These are phyloP conservation scores for Domatiomyces catenatus DNA, from an alignment of 2,329 filamentous ascomycete genomes.

Conservation along the genomic window DNA sequence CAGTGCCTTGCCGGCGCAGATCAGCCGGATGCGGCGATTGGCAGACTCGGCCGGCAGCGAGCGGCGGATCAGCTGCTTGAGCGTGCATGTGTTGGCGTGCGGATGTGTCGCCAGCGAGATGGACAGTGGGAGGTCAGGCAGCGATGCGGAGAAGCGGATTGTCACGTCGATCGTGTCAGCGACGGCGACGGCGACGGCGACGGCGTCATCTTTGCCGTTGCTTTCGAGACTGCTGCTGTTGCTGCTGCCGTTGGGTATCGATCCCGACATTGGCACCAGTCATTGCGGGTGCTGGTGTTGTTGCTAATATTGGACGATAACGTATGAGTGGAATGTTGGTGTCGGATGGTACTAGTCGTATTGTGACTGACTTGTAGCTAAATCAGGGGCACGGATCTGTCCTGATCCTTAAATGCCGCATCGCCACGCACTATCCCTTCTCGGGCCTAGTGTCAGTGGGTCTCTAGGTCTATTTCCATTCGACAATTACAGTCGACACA, in stretches of 20 bases:
- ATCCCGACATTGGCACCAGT: background rate
- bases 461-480: too few species aligned
- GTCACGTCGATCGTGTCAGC: conserved; percentile 49
- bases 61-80: conserved; percentile 68
- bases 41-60: conserved; percentile 49
- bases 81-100: conserved; percentile 49
- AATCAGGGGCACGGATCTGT: too few species aligned
- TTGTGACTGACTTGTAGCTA: too few species aligned
- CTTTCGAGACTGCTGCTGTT: background rate
- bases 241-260: background rate
- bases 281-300: background rate
- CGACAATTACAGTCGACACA: too few species aligned
- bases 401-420: too few species aligned
- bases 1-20: conserved; percentile 76
- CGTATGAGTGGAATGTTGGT: too few species aligned
- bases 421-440: too few species aligned
- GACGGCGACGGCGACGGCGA: background rate
- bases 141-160: conserved; percentile 75
- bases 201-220: background rate
- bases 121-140: conserved; percentile 69
- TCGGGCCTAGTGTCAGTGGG: too few species aligned
- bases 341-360: too few species aligned
- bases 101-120: conserved; percentile 32
- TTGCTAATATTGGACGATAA: too few species aligned
- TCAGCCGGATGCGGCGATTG: conserved; percentile 64